Evolutionary conservation across 179 eudicot genomes (phyloP).

Genomic region (Pouteria campechiana): DNA sequence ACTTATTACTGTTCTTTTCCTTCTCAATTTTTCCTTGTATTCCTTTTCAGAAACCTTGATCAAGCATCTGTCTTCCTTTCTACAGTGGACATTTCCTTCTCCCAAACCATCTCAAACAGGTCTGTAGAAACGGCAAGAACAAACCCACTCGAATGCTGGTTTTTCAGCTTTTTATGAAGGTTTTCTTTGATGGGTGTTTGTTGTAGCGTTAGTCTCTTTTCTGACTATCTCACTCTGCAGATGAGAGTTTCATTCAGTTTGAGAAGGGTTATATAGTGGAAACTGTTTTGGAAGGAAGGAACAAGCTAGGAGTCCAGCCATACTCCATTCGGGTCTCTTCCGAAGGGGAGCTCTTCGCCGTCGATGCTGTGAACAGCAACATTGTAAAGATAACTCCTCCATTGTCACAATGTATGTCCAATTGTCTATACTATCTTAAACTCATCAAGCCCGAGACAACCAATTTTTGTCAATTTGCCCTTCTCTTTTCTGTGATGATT

Average conservation of each 20-base stretch:
- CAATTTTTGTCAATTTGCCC: constrained; percentile 1
- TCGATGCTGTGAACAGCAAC: constrained; percentile 79
- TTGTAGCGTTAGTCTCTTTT: background rate
- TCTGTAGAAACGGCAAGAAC: too few species aligned
- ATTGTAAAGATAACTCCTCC: constrained; percentile 89
- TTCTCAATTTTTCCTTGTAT: background rate
- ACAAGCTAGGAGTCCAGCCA: constrained; percentile 78
- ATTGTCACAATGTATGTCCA: constrained; percentile 83
- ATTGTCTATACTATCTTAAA: too few species aligned
- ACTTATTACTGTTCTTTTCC: background rate
- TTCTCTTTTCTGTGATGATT: constrained; percentile 1
- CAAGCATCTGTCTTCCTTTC: constrained; percentile 47
- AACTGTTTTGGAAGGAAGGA: constrained; percentile 91
- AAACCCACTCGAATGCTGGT: background rate
- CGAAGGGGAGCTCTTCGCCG: constrained; percentile 95
- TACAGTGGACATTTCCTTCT: constrained; percentile 59
- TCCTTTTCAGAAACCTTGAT: constrained; percentile 41
- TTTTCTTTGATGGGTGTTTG: background rate
- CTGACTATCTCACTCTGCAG: constrained; percentile 19
- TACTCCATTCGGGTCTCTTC: constrained; percentile 68
- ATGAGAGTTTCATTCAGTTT: constrained; percentile 72
- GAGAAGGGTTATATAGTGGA: constrained; percentile 90
- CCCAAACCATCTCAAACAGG: constrained; percentile 70
- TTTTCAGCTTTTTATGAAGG: background rate
- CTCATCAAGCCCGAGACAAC: too few species aligned